A percentile compares a stretch with the other conserved stretches of the same genome.
phyloP scores from a whole-genome alignment of 306 rosid species.

The Boehmeria nivea region DNA sequence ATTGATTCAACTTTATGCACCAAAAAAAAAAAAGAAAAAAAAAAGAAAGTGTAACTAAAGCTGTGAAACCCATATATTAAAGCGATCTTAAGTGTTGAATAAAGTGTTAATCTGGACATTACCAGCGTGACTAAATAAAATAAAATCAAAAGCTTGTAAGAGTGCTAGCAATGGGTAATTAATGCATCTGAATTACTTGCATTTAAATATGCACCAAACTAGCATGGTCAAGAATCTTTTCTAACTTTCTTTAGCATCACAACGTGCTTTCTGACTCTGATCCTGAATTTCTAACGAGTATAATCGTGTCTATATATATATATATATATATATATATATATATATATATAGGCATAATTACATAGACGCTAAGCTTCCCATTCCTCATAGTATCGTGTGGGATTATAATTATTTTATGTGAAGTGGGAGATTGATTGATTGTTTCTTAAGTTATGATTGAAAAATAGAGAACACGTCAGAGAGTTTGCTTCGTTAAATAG shows the following conservation, averaged over 20 bases:
- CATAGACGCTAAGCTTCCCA: too few relatives aligned
- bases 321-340: not conserved
- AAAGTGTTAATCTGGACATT: not conserved
- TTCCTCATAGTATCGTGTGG: not conserved
- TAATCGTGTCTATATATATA: not conserved
- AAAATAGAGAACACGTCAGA: constrained; percentile 1
- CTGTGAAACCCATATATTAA: not conserved
- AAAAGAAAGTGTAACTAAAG: too few relatives aligned
- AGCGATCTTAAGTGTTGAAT: too few relatives aligned
- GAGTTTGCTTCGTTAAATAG: not conserved
- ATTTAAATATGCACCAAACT: not conserved
- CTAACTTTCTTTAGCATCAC: not conserved
- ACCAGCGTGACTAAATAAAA: not conserved
- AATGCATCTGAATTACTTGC: not conserved
- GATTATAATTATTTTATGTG: not conserved
- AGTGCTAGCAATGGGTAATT: not conserved
- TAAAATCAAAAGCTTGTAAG: not conserved
- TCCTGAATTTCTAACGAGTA: not conserved
- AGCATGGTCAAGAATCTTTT: not conserved
- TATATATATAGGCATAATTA: not conserved
- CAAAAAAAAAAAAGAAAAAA: not conserved
- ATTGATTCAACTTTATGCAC: not conserved
- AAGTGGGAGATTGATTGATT: not conserved
- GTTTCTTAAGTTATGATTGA: not conserved
- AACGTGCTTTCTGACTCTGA: constrained; percentile 8